phyloP scores from a whole-genome alignment of 1,139 yeast species.

The Suhomyces bolitotheri region DNA sequence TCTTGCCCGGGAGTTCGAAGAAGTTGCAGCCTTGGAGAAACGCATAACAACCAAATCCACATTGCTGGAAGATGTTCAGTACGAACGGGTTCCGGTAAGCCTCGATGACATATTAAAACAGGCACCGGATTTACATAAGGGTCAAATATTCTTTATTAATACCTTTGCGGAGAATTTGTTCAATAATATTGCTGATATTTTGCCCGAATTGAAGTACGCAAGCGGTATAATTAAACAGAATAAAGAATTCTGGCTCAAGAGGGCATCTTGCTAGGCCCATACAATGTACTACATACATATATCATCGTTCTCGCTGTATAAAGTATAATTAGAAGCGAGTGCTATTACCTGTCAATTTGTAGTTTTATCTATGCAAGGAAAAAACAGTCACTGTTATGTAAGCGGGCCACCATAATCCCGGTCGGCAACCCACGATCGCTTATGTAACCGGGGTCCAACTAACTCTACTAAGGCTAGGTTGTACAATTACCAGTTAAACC shows the following conservation, averaged over 20 bases:
- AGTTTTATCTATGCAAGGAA: slow-evolving; percentile 1
- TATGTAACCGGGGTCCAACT: neutral
- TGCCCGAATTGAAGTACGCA: slow-evolving; percentile 59
- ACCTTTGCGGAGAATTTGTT: slow-evolving; percentile 81
- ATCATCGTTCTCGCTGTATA: too few species aligned
- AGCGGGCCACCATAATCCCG: too few species aligned
- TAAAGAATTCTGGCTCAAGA: slow-evolving; percentile 49
- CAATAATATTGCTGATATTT: slow-evolving; percentile 54
- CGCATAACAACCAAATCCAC: slow-evolving; percentile 23
- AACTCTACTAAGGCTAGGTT: neutral
- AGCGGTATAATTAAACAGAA: slow-evolving; percentile 48
- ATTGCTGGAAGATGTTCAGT: slow-evolving; percentile 22
- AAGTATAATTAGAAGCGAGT: too few species aligned
- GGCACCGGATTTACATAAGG: slow-evolving; percentile 58
- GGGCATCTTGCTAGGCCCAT: slow-evolving; percentile 10
- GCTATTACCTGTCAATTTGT: too few species aligned
- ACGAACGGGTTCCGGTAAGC: slow-evolving; percentile 31
- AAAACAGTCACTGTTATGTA: slow-evolving; percentile 11
- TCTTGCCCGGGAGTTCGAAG: slow-evolving; percentile 73
- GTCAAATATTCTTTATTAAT: slow-evolving; percentile 83
- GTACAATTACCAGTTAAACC: neutral
- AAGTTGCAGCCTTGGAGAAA: slow-evolving; percentile 58
- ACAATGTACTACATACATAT: too few species aligned
- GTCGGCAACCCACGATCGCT: too few species aligned
- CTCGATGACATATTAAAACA: slow-evolving; percentile 41